Evolutionary conservation across 805 yeast genomes (phyloP).

Genomic region (Yarrowia hollandica): DNA sequence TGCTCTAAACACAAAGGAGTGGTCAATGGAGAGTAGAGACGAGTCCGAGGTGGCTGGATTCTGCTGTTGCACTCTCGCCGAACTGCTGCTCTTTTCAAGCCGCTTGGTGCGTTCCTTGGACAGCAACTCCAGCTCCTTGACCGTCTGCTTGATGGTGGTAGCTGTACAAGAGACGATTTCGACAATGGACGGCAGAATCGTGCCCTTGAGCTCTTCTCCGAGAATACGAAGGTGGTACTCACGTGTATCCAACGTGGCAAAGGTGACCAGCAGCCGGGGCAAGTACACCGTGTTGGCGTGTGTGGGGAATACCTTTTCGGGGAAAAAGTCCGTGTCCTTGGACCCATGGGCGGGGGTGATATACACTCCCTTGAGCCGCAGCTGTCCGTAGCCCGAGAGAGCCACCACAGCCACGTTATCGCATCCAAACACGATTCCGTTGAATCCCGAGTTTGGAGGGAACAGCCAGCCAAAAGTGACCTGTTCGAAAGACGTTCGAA

Average conservation of each 20-base stretch:
- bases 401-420: conserved; percentile 68
- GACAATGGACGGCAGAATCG: conserved; percentile 37
- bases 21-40: conserved; percentile 6
- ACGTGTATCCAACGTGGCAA: conserved; percentile 8
- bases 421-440: conserved; percentile 80
- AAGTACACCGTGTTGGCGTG: conserved; percentile 24
- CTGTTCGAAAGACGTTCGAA: conserved; percentile 43
- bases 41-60: neutral
- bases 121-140: conserved; percentile 13
- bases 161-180: conserved; percentile 13
- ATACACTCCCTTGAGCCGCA: conserved; percentile 68
- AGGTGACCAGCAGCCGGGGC: conserved; percentile 15
- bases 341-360: conserved; percentile 56
- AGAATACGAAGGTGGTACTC: conserved; percentile 19
- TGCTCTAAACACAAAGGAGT: conserved; percentile 15
- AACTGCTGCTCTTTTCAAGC: neutral
- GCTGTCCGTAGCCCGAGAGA: conserved; percentile 61
- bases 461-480: conserved; percentile 80
- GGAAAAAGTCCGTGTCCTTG: conserved; percentile 8
- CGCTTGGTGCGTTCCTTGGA: conserved; percentile 17
- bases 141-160: conserved; percentile 19
- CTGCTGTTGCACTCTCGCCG: neutral
- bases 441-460: conserved; percentile 19
- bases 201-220: conserved; percentile 38
- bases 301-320: conserved; percentile 15